Evolutionary conservation across 345 rosid species (phyloP).

Genomic region (Populus alba): DNA sequence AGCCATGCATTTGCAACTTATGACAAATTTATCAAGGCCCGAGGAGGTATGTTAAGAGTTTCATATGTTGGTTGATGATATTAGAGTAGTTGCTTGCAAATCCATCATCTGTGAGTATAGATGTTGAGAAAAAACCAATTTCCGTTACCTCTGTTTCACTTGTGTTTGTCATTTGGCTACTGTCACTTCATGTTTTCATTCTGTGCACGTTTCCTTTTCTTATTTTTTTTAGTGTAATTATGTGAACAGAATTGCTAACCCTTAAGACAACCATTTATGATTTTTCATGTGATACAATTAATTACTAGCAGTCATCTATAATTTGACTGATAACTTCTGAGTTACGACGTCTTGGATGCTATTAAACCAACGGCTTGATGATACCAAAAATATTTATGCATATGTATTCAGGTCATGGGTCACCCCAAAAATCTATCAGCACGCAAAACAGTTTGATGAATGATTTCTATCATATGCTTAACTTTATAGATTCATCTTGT

Average conservation of each 20-base stretch:
- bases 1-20: slow-evolving; percentile 88
- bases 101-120: background rate
- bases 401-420: background rate
- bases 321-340: background rate
- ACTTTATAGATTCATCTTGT: background rate
- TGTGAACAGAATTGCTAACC: background rate
- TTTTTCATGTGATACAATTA: too few relatives aligned
- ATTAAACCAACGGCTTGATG: background rate
- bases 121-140: background rate
- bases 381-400: background rate
- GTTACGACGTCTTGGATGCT: background rate
- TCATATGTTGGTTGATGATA: background rate
- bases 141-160: background rate
- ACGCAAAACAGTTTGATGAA: background rate
- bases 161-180: background rate
- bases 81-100: background rate
- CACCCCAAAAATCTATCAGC: background rate
- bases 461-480: background rate
- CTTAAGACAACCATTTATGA: background rate
- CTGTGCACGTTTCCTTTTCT: background rate
- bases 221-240: background rate
- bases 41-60: slow-evolving; percentile 58
- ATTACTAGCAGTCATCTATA: background rate
- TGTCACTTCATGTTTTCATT: background rate
- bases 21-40: slow-evolving; percentile 84